Evolutionary conservation across 169 alveolate species (phyloP).

Genomic region (Amoebophrya sp.): DNA sequence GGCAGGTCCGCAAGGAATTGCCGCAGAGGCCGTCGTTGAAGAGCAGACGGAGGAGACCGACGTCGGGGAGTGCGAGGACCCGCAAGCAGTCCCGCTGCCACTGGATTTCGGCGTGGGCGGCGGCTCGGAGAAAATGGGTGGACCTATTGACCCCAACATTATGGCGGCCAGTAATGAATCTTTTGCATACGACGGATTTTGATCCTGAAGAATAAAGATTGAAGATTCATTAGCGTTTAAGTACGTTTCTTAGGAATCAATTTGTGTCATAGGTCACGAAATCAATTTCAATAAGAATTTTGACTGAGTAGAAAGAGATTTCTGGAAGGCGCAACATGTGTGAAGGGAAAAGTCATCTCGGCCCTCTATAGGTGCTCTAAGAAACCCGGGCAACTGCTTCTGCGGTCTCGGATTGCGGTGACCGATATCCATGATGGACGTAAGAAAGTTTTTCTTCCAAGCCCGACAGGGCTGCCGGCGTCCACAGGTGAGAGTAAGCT

Average conservation of each 20-base stretch:
- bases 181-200: too few species aligned
- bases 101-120: conserved; percentile 52
- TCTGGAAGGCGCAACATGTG: too few species aligned
- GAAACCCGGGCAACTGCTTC: conserved; percentile 48
- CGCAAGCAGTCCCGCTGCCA: conserved; percentile 56
- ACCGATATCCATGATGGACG: conserved; percentile 55
- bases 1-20: too few species aligned
- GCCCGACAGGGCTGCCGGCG: background rate
- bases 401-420: conserved; percentile 53
- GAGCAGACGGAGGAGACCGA: conserved; percentile 34
- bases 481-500: background rate
- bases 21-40: conserved; percentile 29
- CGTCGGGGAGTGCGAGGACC: conserved; percentile 38
- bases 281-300: too few species aligned
- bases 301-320: too few species aligned
- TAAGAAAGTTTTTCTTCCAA: conserved; percentile 38
- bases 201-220: too few species aligned
- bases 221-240: too few species aligned
- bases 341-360: too few species aligned
- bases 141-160: conserved; percentile 53
- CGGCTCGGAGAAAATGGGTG: conserved; percentile 57
- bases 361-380: too few species aligned
- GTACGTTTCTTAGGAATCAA: too few species aligned
- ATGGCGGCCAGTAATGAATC: too few species aligned
- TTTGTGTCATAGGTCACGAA: too few species aligned